Evolutionary conservation across 352 stramenopile genomes (phyloP).

Genomic region (Globisporangium alternatum): DNA sequence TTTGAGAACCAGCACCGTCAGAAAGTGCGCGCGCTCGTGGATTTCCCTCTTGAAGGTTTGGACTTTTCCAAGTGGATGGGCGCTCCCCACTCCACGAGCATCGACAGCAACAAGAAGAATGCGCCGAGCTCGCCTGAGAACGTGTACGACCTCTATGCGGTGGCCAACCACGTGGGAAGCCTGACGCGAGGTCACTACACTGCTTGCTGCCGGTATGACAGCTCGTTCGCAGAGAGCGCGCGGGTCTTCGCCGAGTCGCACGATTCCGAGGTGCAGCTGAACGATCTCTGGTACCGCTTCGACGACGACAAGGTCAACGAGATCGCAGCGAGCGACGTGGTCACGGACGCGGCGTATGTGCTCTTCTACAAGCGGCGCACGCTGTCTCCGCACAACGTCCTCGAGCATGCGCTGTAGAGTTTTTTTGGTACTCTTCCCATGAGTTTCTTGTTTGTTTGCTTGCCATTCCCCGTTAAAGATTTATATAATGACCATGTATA

Average conservation of each 20-base stretch:
- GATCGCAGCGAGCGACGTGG: constrained; percentile 63
- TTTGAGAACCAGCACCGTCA: constrained; percentile 82
- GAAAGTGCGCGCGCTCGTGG: constrained; percentile 76
- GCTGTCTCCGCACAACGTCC: constrained; percentile 66
- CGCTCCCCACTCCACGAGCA: background rate
- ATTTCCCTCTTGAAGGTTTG: constrained; percentile 76
- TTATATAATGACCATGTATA: constrained; percentile 13
- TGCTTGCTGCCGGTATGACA: constrained; percentile 74
- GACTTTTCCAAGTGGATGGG: constrained; percentile 80
- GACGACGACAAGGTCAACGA: constrained; percentile 82
- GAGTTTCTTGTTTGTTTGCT: background rate
- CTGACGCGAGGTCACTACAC: constrained; percentile 96
- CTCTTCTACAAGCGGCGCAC: constrained; percentile 90
- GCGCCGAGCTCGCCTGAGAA: constrained; percentile 6
- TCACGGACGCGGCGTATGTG: constrained; percentile 87
- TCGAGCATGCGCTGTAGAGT: constrained; percentile 55
- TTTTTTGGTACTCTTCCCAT: background rate
- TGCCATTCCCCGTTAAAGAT: background rate
- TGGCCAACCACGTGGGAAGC: constrained; percentile 97
- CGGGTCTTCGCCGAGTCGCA: constrained; percentile 37
- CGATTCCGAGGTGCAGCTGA: constrained; percentile 39
- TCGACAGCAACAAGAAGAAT: constrained; percentile 6
- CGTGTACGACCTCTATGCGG: constrained; percentile 95
- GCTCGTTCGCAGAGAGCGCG: constrained; percentile 58
- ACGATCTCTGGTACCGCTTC: constrained; percentile 78